Evolutionary conservation across 140 eudicot genomes (phyloP), one percentile per base, ranked within the genome.

Genomic region (Senecio squalidus): DNA sequence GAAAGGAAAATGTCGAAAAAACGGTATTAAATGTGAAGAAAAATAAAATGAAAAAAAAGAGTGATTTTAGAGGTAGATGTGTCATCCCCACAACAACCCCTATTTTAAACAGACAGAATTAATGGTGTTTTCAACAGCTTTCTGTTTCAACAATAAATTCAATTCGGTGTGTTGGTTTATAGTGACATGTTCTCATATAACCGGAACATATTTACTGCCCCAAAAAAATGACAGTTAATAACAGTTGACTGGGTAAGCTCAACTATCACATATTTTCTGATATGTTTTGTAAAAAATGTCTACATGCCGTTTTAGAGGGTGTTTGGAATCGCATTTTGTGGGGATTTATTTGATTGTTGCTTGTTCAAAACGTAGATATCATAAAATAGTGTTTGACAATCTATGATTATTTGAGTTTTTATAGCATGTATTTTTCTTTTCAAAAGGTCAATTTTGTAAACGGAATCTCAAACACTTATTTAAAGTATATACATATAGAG

Each of bases 1-100:
- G 76, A 71, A 71, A 63, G 71, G 60, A 55, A 72, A 64, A 56
- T 27, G 56, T 47, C 67, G 47, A 9, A 47, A 46, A 18, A 48
- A n/a, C n/a, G 38, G 7, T 59, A 72, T 56, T 72, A 36, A 72
- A 72, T 72, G 54, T 21, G 49, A 36, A 29, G 9, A 26, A 51
- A 24, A 36, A 49, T 41, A 60, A 51, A 40, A 23, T 21, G 18
- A 14, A 40, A 14, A 50, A 50, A 60, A 20, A 3, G 44, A 15
- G 24, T n/a, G n/a, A n/a, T 36, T 26, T 26, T 7, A 21, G 41
- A 21, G 25, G 48, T 44, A 39, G 55, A 62, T 55, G 38, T 62
- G 59, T 43, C 51, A 53, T 52, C 29, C 50, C 58, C 55, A 51
- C 69, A 23, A 40, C 70, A 70, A 60, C 51, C 29, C 49, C 60